Conservation (phyloP, 139 green algal species). For the Ettlia oleoabundans region DNA sequence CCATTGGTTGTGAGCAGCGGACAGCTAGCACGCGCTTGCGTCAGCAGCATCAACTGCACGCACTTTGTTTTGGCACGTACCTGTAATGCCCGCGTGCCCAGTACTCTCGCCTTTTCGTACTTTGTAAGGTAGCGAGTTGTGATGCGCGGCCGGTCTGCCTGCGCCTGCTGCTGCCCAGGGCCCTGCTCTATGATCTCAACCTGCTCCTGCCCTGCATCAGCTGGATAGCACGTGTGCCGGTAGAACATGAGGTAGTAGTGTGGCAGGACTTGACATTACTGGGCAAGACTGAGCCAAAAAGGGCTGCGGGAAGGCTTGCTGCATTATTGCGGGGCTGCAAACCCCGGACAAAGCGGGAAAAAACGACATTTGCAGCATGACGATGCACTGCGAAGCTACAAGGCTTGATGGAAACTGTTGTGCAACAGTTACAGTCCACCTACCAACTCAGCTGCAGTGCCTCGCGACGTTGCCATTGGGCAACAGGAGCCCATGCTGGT, state of each 20-base stretch:
- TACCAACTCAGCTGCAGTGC: no score
- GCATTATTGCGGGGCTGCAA: no score
- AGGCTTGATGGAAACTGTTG: no score
- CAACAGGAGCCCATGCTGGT: not conserved
- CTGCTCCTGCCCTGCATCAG: conserved; percentile 30
- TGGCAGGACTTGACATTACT: no score
- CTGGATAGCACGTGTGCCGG: no score
- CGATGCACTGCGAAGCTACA: no score
- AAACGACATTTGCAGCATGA: no score
- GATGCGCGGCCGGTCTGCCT: conserved; percentile 67
- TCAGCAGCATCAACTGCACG: not conserved
- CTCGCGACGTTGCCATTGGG: no score
- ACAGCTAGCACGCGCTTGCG: not conserved
- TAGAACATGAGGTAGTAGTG: no score
- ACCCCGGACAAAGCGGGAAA: no score
- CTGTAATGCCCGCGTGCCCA: conserved; percentile 95
- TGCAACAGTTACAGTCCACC: not conserved
- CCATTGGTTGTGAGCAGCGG: no score
- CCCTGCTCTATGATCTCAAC: conserved; percentile 36
- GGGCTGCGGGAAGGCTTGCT: not conserved
- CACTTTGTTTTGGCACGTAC: conserved; percentile 53
- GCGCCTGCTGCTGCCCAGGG: not conserved
- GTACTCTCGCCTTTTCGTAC: conserved; percentile 93
- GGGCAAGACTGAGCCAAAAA: no score
- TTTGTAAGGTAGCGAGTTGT: conserved; percentile 99